A percentile compares a stretch with the other conserved stretches of the same genome.
Evolutionary conservation across 2,329 filamentous ascomycete species (phyloP).

Genomic region (Hortaea werneckii): DNA sequence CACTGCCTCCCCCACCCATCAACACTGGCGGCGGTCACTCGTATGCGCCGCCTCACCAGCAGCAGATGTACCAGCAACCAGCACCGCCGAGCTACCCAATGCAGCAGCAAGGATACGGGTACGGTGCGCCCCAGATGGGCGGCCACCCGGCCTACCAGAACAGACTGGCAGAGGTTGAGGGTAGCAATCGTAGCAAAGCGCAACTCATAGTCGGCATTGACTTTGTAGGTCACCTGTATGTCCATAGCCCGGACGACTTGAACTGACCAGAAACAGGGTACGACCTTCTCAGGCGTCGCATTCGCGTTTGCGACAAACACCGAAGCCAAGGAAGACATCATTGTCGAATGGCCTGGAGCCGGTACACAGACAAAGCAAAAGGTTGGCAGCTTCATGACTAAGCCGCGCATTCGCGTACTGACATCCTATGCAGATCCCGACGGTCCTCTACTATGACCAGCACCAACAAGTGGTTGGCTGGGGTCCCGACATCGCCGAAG

Average conservation of each 20-base stretch:
- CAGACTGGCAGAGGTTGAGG: constrained; percentile 59
- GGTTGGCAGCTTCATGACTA: constrained; percentile 41
- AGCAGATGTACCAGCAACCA: constrained; percentile 31
- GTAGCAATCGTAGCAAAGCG: constrained; percentile 80
- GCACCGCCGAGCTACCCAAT: constrained; percentile 28
- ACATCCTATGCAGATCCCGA: constrained; percentile 63
- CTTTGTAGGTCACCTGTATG: constrained; percentile 56
- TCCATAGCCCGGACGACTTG: neutral
- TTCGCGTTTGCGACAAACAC: constrained; percentile 92
- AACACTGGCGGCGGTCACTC: constrained; percentile 38
- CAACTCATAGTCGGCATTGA: constrained; percentile 98
- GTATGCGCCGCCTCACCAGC: constrained; percentile 37
- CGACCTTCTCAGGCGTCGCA: constrained; percentile 93
- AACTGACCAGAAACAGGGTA: constrained; percentile 51
- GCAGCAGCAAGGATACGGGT: constrained; percentile 21
- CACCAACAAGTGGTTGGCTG: constrained; percentile 99
- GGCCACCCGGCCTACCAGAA: constrained; percentile 7
- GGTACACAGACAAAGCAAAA: constrained; percentile 98
- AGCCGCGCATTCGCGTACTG: constrained; percentile 6
- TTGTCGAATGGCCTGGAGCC: constrained; percentile 96
- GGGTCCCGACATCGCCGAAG: constrained; percentile 96
- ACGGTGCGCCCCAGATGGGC: constrained; percentile 11
- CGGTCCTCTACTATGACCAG: constrained; percentile 98
- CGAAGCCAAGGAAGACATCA: constrained; percentile 96
- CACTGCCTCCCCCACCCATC: constrained; percentile 36